phyloP scores from a whole-genome alignment of 1,284 basidiomycete genomes.

The Hemileia vastatrix region DNA sequence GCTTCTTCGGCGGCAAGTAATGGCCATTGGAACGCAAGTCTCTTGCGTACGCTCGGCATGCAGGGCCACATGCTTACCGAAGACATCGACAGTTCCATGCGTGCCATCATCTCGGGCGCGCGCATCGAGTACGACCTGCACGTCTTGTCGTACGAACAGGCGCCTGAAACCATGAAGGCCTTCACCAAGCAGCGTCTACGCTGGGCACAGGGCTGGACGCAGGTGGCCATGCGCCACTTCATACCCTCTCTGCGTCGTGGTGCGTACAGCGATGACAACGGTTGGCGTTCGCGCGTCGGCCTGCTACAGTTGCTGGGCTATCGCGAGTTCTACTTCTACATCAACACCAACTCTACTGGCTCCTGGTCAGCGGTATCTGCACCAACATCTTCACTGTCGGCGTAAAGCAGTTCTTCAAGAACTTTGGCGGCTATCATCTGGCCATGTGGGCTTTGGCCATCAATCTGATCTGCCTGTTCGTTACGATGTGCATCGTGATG shows the following conservation, averaged over 20 bases:
- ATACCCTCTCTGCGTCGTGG: constrained; percentile 29
- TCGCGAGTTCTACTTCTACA: constrained; percentile 34
- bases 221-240: constrained; percentile 35
- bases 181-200: constrained; percentile 36
- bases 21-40: constrained; percentile 37
- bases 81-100: constrained; percentile 37
- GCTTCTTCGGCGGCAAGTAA: constrained; percentile 39
- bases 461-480: constrained; percentile 32
- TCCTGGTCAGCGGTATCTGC: constrained; percentile 21
- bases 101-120: constrained; percentile 37
- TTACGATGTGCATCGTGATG: constrained; percentile 19
- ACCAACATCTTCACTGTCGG: too few species aligned
- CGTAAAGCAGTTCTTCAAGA: too few species aligned
- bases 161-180: constrained; percentile 31
- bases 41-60: constrained; percentile 34
- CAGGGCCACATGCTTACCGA: constrained; percentile 38
- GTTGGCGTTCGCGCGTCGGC: constrained; percentile 30
- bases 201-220: constrained; percentile 40
- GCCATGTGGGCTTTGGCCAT: constrained; percentile 30
- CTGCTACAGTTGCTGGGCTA: constrained; percentile 35
- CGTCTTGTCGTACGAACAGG: constrained; percentile 34
- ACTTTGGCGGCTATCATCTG: constrained; percentile 26
- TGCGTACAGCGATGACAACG: too few species aligned
- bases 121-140: constrained; percentile 36
- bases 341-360: constrained; percentile 28